Base-by-base conservation (phyloP, 2,329 filamentous ascomycete genomes). In the Cladosporium austrohemisphaericum region DNA sequence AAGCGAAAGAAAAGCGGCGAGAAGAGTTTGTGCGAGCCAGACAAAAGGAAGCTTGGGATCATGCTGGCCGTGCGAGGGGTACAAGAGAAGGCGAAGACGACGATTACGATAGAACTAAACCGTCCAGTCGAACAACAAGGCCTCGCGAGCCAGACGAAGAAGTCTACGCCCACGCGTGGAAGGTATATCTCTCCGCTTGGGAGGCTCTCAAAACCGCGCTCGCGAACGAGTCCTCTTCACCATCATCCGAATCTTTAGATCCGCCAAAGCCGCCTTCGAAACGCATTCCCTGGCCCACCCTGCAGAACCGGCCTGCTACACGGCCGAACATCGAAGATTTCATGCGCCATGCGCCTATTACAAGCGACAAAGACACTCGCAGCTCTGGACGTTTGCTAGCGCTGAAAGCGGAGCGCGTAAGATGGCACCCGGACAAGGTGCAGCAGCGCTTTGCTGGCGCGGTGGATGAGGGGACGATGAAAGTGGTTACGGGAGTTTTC, bases 351-450 rank as follows among this genome's bases (percentile, higher is more conserved):
- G 76, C 75, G n/a, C 75, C 75, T 6, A 6, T 45, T 1, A 5
- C 16, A 10, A 49, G 52, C 54, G 19, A 31, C 20, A 14, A 26
- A 1, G 22, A 22, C 6, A 33, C 14, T 5, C 16, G 46, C 40
- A 20, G 25, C 7, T 4, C 52, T 54, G 6, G 58, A 49, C 1
- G 53, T 16, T 47, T 69, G 11, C 72, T 76, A 36, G 65, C 78
- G 4, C 74, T 97, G 45, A 95, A 95, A 68, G 73, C 81, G 4
- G 93, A 98, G 72, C 81, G 93, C 44, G 84, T 97, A 14, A 78
- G 90, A 13, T 98, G 93, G 93, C 93, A 98, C 72, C 93, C 93
- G 3, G 93, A 98, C 71, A 98, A 97, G 75, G 86, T 97, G 49
- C 89, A 96, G 73, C 93, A 96, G 71, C 81, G 83, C 46, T 84